Percentiles rank a stretch among this genome's conserved stretches.
Evolutionary conservation across 768 basidiomycete genomes (phyloP).

Genomic region (Clathrus columnatus): DNA sequence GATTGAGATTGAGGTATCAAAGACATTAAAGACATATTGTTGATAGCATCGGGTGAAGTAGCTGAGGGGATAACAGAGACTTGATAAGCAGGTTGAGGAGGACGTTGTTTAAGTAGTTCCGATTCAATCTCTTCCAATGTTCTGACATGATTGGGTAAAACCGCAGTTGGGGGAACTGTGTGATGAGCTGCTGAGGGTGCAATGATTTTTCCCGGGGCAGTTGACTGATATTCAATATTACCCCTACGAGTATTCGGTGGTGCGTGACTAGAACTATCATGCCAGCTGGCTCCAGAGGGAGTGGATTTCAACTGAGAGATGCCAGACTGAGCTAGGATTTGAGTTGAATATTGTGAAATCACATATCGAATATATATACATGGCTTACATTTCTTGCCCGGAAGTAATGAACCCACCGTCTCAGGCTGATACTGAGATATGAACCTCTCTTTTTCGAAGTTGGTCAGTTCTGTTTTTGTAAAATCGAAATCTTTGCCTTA

Average conservation of each 20-base stretch:
- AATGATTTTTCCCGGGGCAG: conserved; percentile 26
- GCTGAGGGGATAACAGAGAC: conserved; percentile 7
- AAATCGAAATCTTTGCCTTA: conserved; percentile 92
- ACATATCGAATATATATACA: neutral
- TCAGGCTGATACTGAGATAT: conserved; percentile 2
- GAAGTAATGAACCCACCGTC: conserved; percentile 4
- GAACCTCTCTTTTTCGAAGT: conserved; percentile 8
- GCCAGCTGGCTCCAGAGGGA: conserved; percentile 77
- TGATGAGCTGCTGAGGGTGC: conserved; percentile 2
- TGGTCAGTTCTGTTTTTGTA: conserved; percentile 35
- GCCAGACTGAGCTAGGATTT: neutral
- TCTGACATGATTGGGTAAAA: conserved; percentile 32
- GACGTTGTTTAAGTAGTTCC: conserved; percentile 47
- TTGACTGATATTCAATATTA: conserved; percentile 22
- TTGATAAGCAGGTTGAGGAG: conserved; percentile 26
- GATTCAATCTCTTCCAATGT: conserved; percentile 79
- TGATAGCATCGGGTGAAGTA: neutral
- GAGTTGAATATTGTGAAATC: neutral
- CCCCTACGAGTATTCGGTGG: neutral
- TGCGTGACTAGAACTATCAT: conserved; percentile 42
- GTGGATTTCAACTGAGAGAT: conserved; percentile 38
- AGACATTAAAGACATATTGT: conserved; percentile 41
- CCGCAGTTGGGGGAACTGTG: conserved; percentile 1
- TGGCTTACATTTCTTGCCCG: neutral
- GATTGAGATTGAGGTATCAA: conserved; percentile 58